Conservation (phyloP, 108 stramenopile genomes). For the Nannochloropsis oceanica region DNA sequence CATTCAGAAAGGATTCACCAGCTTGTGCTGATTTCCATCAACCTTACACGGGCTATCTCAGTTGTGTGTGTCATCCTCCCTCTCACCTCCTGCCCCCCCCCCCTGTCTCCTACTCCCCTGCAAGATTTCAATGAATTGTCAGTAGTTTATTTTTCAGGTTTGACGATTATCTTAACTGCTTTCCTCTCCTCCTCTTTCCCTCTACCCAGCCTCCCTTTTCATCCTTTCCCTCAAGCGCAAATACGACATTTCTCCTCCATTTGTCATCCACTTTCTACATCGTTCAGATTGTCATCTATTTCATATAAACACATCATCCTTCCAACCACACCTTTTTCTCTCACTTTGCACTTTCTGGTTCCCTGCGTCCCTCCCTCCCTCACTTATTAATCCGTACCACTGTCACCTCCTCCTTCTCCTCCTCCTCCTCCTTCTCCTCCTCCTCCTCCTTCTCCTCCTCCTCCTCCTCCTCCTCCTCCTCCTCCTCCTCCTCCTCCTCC, state of each 20-base stretch:
- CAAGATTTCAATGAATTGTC: neutral
- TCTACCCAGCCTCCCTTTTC: neutral
- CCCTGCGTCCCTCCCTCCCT: neutral
- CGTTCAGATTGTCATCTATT: neutral
- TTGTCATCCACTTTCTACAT: neutral
- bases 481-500: neutral
- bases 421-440: neutral
- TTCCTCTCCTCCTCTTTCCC: no score
- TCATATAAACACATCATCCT: neutral
- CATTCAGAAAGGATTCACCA: no score
- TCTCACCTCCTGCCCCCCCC: neutral
- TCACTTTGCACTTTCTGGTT: neutral
- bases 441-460: neutral
- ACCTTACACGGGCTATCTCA: neutral
- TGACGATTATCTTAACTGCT: no score
- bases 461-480: neutral
- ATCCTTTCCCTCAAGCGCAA: no score
- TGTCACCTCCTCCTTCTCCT: neutral
- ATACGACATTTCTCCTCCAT: no score
- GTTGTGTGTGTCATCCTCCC: neutral
- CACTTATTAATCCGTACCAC: neutral
- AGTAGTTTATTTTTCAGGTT: neutral
- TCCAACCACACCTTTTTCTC: neutral
- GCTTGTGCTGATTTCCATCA: no score
- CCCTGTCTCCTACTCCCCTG: neutral